Base-by-base conservation (phyloP, 441 rosid genomes). In the Aquilaria agallochum region DNA sequence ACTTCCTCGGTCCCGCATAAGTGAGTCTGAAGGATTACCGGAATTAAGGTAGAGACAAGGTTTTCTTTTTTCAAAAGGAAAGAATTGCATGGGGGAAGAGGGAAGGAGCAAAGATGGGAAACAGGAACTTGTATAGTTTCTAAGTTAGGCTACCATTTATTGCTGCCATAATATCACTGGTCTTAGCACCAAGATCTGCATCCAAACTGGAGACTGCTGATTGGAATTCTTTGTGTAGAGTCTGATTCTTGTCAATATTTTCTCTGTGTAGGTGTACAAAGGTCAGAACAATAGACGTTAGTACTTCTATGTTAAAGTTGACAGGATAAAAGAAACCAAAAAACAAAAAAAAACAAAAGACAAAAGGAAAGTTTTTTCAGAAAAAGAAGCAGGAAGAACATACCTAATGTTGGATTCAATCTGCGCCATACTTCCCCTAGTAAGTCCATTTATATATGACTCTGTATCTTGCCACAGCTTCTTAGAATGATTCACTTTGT, bases 381-480 rank as follows among this genome's bases (percentile, higher is more conserved):
- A 10, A 2, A 67, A 56, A 64, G 65, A 66, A 40, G 60, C 3
- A 10, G 2, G 44, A 12, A 53, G 34, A 30, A 46, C 83, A 70
- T 74, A 87, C 97, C 70, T 76, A 53, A 72, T 63, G 50, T 67
- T 58, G 48, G 77, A 66, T 67, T 76, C 76, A 49, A 82, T 76
- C 66, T 80, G 80, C 60, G 70, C 56, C 31, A 74, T 65, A 60
- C 65, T 71, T 40, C 62, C 74, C 49, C 10, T 66, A 57, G 78
- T 75, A 59, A 83, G 70, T 54, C 74, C 62, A 56, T 69, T 70
- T 5, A 85, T 53, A 52, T 63, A 67, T 67, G 77, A 72, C 64
- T 75, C 78, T 1, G 82, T 78, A 68, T 76, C 64, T 68, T 83
- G 80, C 98, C 91, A 90, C 36, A 76, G 78, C 45, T 75, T 71